Evolutionary conservation across 768 basidiomycete genomes (phyloP), one percentile per base, ranked within the genome.

Genomic region (Macrolepiota fuliginosa): DNA sequence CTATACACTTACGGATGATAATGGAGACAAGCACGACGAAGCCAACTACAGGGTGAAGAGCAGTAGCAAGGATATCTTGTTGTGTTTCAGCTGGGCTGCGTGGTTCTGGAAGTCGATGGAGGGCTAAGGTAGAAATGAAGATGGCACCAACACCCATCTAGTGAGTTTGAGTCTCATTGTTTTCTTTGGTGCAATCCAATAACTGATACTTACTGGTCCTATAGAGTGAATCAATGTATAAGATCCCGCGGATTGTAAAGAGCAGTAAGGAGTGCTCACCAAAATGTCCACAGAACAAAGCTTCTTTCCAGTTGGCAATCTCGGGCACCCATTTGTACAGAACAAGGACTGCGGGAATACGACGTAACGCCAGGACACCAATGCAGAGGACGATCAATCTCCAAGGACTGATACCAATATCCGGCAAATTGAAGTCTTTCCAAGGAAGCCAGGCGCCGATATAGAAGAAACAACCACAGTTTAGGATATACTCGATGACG

Each of bases 71-170:
- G 15, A 88, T 66, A 64, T 97, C 92, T 51, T 85, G 78, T 66
- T 91, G 88, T 46, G 81, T 82, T 56, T 78, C 74, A 0, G 92
- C 90, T 0, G 92, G 90, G 57, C 75, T 70, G 1, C 76, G 71
- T 1, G 89, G 85, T 10, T 66, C 69, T 4, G 89, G 84, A 0
- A 95, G 77, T 54, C 81, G 83, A 24, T 81, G 80, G 9, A 86
- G 70, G 3, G 93, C 91, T 27, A 94, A 73, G 0, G 86, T 88
- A 10, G 90, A 87, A 58, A 98, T 89, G 72, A 98, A 99, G 49
- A 98, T 79, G 5, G 96, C 90, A 0, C 90, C 87, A 24, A 97
- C 94, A 55, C 96, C 96, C 91, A 97, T 95, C 80, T 94, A 73
- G 29, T 3, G 7, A 27, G 19, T 10, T 22, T 22, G 24, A 11